Evolutionary conservation across 1,139 yeast genomes (phyloP).

Genomic region (Suhomyces kunorum): DNA sequence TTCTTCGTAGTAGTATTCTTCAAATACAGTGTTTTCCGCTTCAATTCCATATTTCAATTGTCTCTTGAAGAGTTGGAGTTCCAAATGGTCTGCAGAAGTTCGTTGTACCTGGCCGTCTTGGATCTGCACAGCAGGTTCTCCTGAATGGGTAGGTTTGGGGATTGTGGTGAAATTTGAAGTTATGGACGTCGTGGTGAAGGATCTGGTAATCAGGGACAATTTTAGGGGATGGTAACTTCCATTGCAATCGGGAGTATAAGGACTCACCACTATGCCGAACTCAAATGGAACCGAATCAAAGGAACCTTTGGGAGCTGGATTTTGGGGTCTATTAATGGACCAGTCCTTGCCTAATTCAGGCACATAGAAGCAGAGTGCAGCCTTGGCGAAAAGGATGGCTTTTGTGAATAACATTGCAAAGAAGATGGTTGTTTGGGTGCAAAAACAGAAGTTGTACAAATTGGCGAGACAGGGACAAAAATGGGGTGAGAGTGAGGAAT

Average conservation of each 20-base stretch:
- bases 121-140: conserved; percentile 29
- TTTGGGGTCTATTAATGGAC: conserved; percentile 32
- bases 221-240: conserved; percentile 18
- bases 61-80: not conserved
- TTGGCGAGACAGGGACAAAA: not conserved
- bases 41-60: not conserved
- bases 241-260: conserved; percentile 22
- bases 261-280: conserved; percentile 40
- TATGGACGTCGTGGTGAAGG: conserved; percentile 21
- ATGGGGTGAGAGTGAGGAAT: not conserved
- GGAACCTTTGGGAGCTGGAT: conserved; percentile 22
- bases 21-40: not conserved
- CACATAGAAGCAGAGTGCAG: conserved; percentile 21
- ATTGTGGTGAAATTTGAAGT: conserved; percentile 25
- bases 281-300: conserved; percentile 30
- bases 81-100: not conserved
- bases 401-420: conserved; percentile 2
- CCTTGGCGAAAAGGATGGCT: not conserved
- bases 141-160: conserved; percentile 28
- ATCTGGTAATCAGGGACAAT: conserved; percentile 17
- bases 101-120: conserved; percentile 37
- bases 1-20: not conserved
- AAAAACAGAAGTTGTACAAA: not conserved
- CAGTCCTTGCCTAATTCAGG: conserved; percentile 41
- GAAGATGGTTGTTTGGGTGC: not conserved